Conservation (phyloP, 176 grass and related monocot species). For the Chloris gayana region DNA sequence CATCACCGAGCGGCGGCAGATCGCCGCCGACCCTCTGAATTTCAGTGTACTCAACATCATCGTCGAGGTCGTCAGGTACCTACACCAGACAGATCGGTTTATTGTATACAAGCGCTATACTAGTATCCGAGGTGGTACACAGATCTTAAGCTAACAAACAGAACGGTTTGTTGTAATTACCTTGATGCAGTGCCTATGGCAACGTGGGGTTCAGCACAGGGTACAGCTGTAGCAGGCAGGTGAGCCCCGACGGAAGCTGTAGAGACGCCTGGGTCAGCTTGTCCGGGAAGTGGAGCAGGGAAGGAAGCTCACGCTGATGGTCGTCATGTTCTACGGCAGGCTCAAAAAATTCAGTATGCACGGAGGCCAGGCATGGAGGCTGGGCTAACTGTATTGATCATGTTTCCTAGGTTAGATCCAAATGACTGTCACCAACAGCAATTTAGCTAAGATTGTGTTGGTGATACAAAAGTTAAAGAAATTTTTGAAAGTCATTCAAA, state of each 20-base stretch:
- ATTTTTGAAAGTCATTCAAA: too few relatives aligned
- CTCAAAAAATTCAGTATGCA: slow-evolving; percentile 71
- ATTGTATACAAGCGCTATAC: not conserved
- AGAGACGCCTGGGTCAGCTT: slow-evolving; percentile 63
- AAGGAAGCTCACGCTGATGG: slow-evolving; percentile 75
- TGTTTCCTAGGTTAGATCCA: too few relatives aligned
- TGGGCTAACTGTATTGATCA: not conserved
- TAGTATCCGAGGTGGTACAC: not conserved
- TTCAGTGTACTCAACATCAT: slow-evolving; percentile 67
- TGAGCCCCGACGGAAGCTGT: slow-evolving; percentile 49
- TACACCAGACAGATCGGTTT: too few relatives aligned
- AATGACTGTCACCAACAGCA: too few relatives aligned
- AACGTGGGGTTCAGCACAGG: slow-evolving; percentile 78
- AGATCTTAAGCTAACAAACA: not conserved
- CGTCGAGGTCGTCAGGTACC: slow-evolving; percentile 64
- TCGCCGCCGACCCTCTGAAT: slow-evolving; percentile 63
- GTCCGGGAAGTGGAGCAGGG: slow-evolving; percentile 60
- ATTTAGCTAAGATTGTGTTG: too few relatives aligned
- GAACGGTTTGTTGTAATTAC: not conserved
- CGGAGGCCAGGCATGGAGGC: slow-evolving; percentile 65
- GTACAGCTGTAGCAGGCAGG: slow-evolving; percentile 73
- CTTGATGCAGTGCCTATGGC: slow-evolving; percentile 66
- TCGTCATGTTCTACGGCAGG: slow-evolving; percentile 78
- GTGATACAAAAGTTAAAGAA: not conserved
- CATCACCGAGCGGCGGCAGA: slow-evolving; percentile 63